Base-by-base conservation (phyloP, 208 protist genomes). In the Trypanosoma avium region DNA sequence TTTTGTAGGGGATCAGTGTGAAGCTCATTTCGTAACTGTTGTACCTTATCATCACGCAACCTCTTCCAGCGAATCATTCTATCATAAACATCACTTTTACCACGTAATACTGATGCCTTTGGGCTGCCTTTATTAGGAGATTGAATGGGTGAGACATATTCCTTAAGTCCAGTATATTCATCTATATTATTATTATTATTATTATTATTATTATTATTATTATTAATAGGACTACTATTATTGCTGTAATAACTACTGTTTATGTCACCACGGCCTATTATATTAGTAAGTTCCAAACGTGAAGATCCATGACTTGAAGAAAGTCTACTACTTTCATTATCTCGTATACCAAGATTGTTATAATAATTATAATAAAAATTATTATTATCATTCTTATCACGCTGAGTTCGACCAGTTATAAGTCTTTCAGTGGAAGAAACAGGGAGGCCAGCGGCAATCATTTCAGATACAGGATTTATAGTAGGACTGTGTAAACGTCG, bases 401-500 rank as follows among this genome's bases (percentile, higher is more conserved):
- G 19, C 2, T 32, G 4, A 42, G 0, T 55, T 12, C 21, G 40
- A 4, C 54, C 54, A 0, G 40, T 19, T 19, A 53, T 56, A n/a
- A 81, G 24, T 24, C 71, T 50, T 48, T 79, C 75, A 13, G 24
- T 48, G 13, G 67, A 56, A 6, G 71, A 73, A 2, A 58, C 35
- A 2, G 58, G 62, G 33, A 81, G 48, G 9, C 64, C 35, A 0
- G 68, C 48, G 38, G 71, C 66, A 19, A 75, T 79, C 36, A 67
- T 62, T 19, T 70, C 72, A 35, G 71, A 78, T 8, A 74, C 60
- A 19, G 72, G 72, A 47, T 79, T 70, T 43, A 81, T 74, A 22
- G 42, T 65, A 10, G 75, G 75, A 29, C 54, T 52, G 24, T 81
- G 71, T 15, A 78, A 27, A 1, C 50, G 48, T 17, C 55, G 56